Evolutionary conservation across 2,329 filamentous ascomycete genomes (phyloP), one percentile per base, ranked within the genome.

Genomic region (Onygenales sp.): DNA sequence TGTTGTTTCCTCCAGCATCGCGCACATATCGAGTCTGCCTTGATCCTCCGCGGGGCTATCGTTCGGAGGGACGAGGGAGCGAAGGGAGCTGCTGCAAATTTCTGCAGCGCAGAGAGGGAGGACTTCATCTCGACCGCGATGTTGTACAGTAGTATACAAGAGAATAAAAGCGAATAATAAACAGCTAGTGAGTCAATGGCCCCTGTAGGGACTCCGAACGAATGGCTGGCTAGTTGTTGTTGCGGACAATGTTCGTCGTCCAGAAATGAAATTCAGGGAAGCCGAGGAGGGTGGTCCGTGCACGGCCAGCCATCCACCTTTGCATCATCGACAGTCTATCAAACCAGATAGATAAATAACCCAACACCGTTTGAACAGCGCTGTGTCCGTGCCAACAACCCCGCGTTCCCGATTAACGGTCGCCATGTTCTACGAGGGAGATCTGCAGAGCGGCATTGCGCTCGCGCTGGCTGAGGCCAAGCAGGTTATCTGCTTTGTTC

Each of bases 401-500:
- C 17, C 11, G 31, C 31, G 41, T 49, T 33, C 31, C 33, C 3
- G 11, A 33, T 13, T n/a, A 35, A 54, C 54, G 27, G 58, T 57
- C 60, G 66, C 46, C 43, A 91, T 95, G 85, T 96, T 95, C 71
- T 91, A 90, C 67, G 65, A 84, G 56, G 91, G 90, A 14, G 83
- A 82, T 56, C 72, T 96, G 17, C 87, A 94, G 63, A 85, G 86
- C 63, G 91, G 89, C 55, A 94, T 96, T 61, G 78, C 80, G 35
- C 75, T 81, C 17, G 89, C 91, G 10, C 78, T 96, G 6, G 79
- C 82, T 56, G 77, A 91, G 67, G 75, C 81, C 55, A 94, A 92
- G 69, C 78, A 86, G 14, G 87, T 96, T 0, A 80, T 87, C 33
- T 95, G 89, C 72, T 94, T 96, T 69, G 85, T 95, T 35, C 82